Evolutionary conservation across 2,329 filamentous ascomycete genomes (phyloP).

Genomic region (Cordyceps farinosa): DNA sequence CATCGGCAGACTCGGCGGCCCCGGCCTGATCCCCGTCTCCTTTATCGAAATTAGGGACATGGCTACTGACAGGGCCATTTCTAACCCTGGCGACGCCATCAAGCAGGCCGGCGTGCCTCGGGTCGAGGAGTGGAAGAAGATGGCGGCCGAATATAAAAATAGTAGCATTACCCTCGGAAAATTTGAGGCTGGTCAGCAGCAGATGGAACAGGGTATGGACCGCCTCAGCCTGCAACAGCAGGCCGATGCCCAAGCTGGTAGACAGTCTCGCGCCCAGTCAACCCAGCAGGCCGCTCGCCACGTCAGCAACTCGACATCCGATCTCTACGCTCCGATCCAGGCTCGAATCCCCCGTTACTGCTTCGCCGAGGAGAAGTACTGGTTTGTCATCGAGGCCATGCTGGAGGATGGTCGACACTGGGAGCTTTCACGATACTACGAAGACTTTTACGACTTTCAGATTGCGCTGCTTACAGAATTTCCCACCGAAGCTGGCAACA

Average conservation of each 20-base stretch:
- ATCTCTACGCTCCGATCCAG: constrained; percentile 70
- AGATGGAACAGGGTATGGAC: constrained; percentile 19
- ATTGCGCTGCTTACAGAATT: constrained; percentile 91
- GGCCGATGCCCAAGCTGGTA: background rate
- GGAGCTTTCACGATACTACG: constrained; percentile 92
- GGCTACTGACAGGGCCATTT: constrained; percentile 76
- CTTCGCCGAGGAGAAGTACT: constrained; percentile 96
- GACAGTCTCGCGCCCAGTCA: background rate
- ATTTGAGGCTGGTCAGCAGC: constrained; percentile 59
- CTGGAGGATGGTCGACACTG: constrained; percentile 88
- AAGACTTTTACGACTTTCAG: constrained; percentile 98
- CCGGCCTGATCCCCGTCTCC: constrained; percentile 90
- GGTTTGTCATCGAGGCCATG: constrained; percentile 92
- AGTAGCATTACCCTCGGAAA: constrained; percentile 95
- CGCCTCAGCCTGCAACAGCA: constrained; percentile 30
- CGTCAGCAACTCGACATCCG: constrained; percentile 40
- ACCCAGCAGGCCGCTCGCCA: constrained; percentile 14
- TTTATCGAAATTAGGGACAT: constrained; percentile 97
- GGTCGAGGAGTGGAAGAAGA: constrained; percentile 99
- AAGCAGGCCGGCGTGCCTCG: constrained; percentile 84
- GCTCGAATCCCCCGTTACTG: constrained; percentile 90
- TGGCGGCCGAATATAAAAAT: constrained; percentile 98
- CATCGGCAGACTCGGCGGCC: constrained; percentile 93
- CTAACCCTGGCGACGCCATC: constrained; percentile 81
- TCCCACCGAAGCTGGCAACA: constrained; percentile 87